Percentiles rank a stretch among this genome's conserved stretches.
Evolutionary conservation across 208 protist genomes (phyloP).

Genomic region (Crithidia bombi): DNA sequence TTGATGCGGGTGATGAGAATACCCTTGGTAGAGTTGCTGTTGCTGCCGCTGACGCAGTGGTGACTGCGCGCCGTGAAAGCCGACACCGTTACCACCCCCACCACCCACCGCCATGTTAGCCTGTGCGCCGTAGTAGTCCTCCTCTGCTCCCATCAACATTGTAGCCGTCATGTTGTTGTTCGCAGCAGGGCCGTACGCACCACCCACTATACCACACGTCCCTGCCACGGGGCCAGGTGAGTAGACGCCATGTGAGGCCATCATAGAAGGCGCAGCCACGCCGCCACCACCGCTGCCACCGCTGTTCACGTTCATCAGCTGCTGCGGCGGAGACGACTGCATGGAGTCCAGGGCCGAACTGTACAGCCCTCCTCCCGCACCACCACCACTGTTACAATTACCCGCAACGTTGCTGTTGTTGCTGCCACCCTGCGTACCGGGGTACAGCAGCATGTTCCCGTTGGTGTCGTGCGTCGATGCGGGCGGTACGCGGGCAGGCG

Average conservation of each 20-base stretch:
- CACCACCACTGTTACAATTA: neutral
- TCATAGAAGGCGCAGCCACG: neutral
- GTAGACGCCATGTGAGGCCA: neutral
- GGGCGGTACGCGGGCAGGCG: neutral
- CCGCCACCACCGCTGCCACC: neutral
- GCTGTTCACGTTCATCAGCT: neutral
- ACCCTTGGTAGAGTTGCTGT: neutral
- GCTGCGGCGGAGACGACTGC: neutral
- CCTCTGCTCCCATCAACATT: conserved; percentile 3
- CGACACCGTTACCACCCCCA: conserved; percentile 2
- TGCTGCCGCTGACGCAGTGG: conserved; percentile 10
- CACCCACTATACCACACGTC: neutral
- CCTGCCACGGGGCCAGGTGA: neutral
- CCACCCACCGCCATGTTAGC: neutral
- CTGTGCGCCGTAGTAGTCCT: conserved; percentile 27
- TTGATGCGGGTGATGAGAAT: neutral
- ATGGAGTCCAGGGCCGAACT: neutral
- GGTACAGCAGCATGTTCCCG: neutral
- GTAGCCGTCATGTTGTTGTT: neutral
- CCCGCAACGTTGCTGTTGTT: neutral
- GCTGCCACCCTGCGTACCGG: neutral
- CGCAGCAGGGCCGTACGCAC: conserved; percentile 6
- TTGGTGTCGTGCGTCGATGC: neutral
- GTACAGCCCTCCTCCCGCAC: conserved; percentile 3
- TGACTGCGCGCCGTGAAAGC: conserved; percentile 10